Conservation (phyloP, 768 basidiomycete genomes). For the Hygrophoropsis aurantiaca region DNA sequence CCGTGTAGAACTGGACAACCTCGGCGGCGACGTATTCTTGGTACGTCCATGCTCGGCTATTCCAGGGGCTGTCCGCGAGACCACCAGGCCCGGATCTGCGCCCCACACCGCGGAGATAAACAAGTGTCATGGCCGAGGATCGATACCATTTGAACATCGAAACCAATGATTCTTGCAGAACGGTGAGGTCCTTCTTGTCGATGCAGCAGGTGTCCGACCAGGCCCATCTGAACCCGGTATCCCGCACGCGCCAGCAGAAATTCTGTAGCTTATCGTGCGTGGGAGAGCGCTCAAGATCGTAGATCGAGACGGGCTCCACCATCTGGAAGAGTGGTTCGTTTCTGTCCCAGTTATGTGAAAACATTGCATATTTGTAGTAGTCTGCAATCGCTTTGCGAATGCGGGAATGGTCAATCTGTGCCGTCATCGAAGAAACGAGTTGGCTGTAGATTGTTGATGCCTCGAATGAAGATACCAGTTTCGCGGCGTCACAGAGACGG, state of each 20-base stretch:
- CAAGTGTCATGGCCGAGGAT: slow-evolving; percentile 10
- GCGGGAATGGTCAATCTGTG: not conserved
- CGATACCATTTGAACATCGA: slow-evolving; percentile 3
- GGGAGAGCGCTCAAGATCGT: not conserved
- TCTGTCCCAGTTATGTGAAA: slow-evolving; percentile 4
- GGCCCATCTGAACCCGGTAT: slow-evolving; percentile 8
- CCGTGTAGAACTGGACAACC: slow-evolving; percentile 11
- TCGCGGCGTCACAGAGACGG: slow-evolving; percentile 11
- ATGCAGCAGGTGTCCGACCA: slow-evolving; percentile 15
- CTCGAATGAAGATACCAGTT: slow-evolving; percentile 8
- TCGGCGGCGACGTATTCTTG: slow-evolving; percentile 17
- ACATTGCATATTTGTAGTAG: slow-evolving; percentile 5
- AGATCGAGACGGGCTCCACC: not conserved
- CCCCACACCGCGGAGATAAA: slow-evolving; percentile 18
- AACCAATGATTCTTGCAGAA: slow-evolving; percentile 2
- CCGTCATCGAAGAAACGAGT: slow-evolving; percentile 8
- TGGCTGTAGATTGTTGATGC: slow-evolving; percentile 12
- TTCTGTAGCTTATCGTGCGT: slow-evolving; percentile 3
- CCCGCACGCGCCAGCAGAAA: slow-evolving; percentile 2
- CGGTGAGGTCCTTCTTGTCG: not conserved
- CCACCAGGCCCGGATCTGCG: slow-evolving; percentile 4
- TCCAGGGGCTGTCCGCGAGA: slow-evolving; percentile 17
- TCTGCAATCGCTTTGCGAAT: slow-evolving; percentile 1
- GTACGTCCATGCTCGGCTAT: slow-evolving; percentile 19
- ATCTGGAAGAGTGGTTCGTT: not conserved